phyloP scores from a whole-genome alignment of 768 basidiomycete species.

The Mycena galericulata region DNA sequence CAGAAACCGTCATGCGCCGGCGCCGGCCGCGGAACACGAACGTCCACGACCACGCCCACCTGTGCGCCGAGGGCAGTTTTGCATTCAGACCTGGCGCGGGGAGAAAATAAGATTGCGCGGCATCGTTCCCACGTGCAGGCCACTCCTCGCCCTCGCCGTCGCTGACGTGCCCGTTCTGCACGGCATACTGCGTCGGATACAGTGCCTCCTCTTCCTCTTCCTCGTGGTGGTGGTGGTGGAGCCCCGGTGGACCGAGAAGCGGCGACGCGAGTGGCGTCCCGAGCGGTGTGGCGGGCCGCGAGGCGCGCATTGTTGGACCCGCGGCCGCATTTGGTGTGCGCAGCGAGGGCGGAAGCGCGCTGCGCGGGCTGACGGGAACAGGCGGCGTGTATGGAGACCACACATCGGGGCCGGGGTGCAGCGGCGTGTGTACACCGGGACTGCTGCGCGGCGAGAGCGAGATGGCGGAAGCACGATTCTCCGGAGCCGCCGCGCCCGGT shows the following conservation, averaged over 20 bases:
- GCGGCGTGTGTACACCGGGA: slow-evolving; percentile 37
- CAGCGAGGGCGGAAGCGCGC: slow-evolving; percentile 50
- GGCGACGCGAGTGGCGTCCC: slow-evolving; percentile 56
- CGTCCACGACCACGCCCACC: slow-evolving; percentile 61
- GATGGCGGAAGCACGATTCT: slow-evolving; percentile 43
- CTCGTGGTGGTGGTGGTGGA: slow-evolving; percentile 32
- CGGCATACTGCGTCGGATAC: slow-evolving; percentile 63
- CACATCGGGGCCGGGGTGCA: slow-evolving; percentile 44
- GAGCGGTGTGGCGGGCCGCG: too few species aligned
- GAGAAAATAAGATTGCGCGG: slow-evolving; percentile 48
- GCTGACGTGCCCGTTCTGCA: slow-evolving; percentile 48
- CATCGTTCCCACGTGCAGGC: slow-evolving; percentile 48
- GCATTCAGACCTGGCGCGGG: slow-evolving; percentile 49
- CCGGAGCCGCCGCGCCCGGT: slow-evolving; percentile 39
- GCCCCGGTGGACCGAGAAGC: slow-evolving; percentile 42
- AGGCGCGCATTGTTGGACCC: slow-evolving; percentile 55
- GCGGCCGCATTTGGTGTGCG: slow-evolving; percentile 53
- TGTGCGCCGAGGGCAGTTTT: slow-evolving; percentile 32
- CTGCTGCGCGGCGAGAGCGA: slow-evolving; percentile 46
- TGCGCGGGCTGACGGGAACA: slow-evolving; percentile 53
- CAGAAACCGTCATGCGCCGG: slow-evolving; percentile 62
- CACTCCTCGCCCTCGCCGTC: slow-evolving; percentile 46
- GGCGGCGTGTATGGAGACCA: slow-evolving; percentile 58
- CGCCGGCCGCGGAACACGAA: slow-evolving; percentile 68
- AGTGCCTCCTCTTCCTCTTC: slow-evolving; percentile 63